Evolutionary conservation across 768 basidiomycete genomes (phyloP).

Genomic region (Trametes meyenii): DNA sequence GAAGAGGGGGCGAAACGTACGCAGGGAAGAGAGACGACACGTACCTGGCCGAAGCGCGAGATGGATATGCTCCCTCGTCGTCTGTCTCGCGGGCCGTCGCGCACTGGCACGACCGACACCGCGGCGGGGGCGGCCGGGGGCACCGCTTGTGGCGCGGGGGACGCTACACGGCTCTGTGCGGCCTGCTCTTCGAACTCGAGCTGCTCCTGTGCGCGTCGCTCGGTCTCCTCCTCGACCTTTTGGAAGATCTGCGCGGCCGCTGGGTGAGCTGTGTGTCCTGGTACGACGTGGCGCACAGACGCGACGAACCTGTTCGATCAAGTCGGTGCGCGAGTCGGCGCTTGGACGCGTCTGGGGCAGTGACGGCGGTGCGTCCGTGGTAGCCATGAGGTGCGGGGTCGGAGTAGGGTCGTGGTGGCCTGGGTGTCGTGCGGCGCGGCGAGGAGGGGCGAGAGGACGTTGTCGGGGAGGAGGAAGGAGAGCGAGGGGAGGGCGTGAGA

Average conservation of each 20-base stretch:
- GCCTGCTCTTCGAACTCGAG: conserved; percentile 14
- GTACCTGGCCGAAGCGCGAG: conserved; percentile 63
- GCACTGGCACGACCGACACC: conserved; percentile 2
- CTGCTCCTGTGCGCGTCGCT: conserved; percentile 43
- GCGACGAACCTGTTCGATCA: conserved; percentile 26
- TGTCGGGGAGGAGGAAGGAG: not conserved
- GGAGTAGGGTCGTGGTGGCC: not conserved
- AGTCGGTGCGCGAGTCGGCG: conserved; percentile 17
- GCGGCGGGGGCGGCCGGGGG: conserved; percentile 14
- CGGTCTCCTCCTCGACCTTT: conserved; percentile 59
- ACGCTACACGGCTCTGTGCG: conserved; percentile 6
- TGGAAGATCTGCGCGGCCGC: conserved; percentile 52
- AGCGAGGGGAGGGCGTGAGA: conserved; percentile 9
- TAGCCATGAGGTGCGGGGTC: not conserved
- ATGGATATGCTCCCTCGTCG: conserved; percentile 58
- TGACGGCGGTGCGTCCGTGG: not conserved
- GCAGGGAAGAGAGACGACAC: conserved; percentile 9
- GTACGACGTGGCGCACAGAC: not conserved
- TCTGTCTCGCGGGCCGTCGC: conserved; percentile 26
- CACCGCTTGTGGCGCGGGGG: not conserved
- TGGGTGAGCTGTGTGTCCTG: not conserved
- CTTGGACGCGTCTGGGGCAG: not conserved
- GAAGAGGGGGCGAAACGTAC: not conserved
- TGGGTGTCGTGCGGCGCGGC: not conserved
- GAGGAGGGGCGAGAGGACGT: not conserved